Evolutionary conservation across 164 flowering plant genomes (phyloP).

Genomic region (Magnolia changhungtana): DNA sequence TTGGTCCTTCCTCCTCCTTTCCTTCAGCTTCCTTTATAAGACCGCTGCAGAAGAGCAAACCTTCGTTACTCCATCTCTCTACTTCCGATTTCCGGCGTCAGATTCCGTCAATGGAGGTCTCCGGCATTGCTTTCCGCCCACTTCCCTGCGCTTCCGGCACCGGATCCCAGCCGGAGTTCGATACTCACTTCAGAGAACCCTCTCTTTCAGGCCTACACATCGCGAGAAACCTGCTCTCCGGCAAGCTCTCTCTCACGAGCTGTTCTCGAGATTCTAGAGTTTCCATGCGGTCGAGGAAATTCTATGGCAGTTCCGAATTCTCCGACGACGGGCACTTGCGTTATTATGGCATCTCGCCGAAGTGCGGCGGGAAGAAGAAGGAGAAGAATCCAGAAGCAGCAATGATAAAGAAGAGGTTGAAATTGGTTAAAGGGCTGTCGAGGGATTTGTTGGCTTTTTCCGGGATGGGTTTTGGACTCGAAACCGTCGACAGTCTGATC

Average conservation of each 20-base stretch:
- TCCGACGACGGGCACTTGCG: constrained; percentile 18
- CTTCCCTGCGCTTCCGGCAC: constrained; percentile 23
- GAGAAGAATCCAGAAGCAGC: constrained; percentile 9
- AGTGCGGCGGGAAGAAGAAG: constrained; percentile 2
- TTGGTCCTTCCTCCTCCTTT: background rate
- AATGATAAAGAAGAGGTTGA: constrained; percentile 26
- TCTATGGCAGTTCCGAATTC: constrained; percentile 2
- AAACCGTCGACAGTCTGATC: background rate
- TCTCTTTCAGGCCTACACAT: background rate
- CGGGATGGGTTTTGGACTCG: constrained; percentile 18
- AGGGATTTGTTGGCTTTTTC: constrained; percentile 22
- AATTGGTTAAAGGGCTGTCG: constrained; percentile 29
- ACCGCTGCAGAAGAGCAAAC: background rate
- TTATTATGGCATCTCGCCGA: constrained; percentile 13
- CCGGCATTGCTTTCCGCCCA: constrained; percentile 28
- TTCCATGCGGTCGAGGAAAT: too few relatives aligned
- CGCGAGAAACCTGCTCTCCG: background rate
- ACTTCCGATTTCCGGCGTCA: background rate
- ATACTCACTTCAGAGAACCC: constrained; percentile 13
- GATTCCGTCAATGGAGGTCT: constrained; percentile 34
- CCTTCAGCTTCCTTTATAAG: background rate
- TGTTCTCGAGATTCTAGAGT: background rate
- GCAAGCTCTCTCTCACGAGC: background rate
- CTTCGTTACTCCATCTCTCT: background rate
- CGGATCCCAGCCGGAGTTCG: constrained; percentile 9